Evolutionary conservation across 208 protist species (phyloP).

Genomic region (Leishmania arabica): DNA sequence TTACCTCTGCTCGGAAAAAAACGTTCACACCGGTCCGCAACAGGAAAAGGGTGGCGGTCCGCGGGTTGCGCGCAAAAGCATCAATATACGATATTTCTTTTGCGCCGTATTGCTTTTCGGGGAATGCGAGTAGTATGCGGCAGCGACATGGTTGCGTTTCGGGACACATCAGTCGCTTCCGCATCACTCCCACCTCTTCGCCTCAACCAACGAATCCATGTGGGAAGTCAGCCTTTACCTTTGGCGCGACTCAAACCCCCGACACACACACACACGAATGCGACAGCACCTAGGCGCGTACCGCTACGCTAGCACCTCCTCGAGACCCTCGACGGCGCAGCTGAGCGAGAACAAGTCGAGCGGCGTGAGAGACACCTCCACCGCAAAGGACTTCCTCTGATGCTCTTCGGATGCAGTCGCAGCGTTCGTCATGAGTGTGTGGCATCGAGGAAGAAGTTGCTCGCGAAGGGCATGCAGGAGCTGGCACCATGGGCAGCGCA

Average conservation of each 20-base stretch:
- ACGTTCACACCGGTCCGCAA: not conserved
- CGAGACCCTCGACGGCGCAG: constrained; percentile 18
- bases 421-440: not conserved
- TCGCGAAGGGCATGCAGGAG: constrained; percentile 5
- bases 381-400: not conserved
- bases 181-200: not conserved
- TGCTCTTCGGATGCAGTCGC: not conserved
- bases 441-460: constrained; percentile 19
- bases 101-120: not conserved
- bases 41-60: not conserved
- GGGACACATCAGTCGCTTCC: not conserved
- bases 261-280: not conserved
- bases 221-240: not conserved
- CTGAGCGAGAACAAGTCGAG: constrained; percentile 27
- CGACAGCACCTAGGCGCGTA: not conserved
- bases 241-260: not conserved
- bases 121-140: not conserved
- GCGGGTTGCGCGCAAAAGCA: not conserved
- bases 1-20: not conserved
- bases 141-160: not conserved
- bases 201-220: not conserved
- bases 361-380: constrained; percentile 10
- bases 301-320: not conserved
- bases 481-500: not conserved
- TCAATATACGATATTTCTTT: not conserved